A percentile compares a stretch with the other conserved stretches of the same genome.
Conservation (phyloP, 176 grass and related monocot species). For the Rhynchospora tenuis region DNA sequence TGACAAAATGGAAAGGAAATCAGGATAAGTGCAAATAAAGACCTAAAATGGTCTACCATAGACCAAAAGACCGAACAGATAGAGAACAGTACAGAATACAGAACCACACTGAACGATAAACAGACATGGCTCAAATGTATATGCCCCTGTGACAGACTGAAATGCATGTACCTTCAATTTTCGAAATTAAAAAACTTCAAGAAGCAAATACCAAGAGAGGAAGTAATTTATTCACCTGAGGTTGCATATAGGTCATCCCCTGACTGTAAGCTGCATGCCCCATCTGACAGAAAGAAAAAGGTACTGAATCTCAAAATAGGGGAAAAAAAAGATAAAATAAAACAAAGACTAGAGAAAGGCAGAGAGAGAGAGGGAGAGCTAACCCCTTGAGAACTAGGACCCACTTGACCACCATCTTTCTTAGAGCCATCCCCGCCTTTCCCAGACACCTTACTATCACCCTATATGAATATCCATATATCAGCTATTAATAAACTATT, state of each 20-base stretch:
- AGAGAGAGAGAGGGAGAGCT: conserved; percentile 18
- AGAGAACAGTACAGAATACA: conserved; percentile 3
- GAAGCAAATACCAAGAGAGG: conserved; percentile 12
- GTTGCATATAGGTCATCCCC: conserved; percentile 95
- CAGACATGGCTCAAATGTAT: neutral
- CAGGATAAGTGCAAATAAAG: neutral
- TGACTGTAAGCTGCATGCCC: conserved; percentile 68
- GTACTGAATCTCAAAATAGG: neutral
- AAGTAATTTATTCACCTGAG: conserved; percentile 52
- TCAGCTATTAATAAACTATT: neutral
- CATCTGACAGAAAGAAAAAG: conserved; percentile 40
- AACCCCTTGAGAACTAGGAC: conserved; percentile 65
- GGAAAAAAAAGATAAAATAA: conserved; percentile 16
- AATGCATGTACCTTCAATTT: neutral
- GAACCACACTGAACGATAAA: neutral
- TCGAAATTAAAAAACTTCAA: neutral
- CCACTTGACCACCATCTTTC: conserved; percentile 52
- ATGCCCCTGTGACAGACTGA: neutral
- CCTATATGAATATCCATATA: conserved; percentile 34
- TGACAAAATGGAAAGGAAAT: neutral
- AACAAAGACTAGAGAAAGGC: neutral
- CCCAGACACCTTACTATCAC: conserved; percentile 83
- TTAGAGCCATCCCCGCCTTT: conserved; percentile 74
- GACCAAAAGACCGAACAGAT: neutral
- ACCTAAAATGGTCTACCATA: conserved; percentile 9